Percentiles rank a stretch among this genome's conserved stretches.
Conservation (phyloP, 2,329 filamentous ascomycete species). For the Trichoderma sp. region DNA sequence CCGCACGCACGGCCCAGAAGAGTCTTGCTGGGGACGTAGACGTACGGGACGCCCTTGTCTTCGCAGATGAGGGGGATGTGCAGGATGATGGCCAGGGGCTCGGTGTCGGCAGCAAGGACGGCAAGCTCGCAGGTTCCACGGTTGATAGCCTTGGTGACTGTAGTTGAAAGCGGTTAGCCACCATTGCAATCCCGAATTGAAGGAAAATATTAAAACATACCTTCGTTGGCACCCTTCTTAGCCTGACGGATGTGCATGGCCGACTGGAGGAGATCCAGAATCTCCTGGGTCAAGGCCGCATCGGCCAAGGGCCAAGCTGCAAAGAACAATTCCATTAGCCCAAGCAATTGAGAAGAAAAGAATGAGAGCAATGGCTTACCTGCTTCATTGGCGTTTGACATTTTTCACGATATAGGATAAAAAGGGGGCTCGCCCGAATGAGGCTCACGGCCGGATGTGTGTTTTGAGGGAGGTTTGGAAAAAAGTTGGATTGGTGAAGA, state of each 20-base stretch:
- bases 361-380: slow-evolving; percentile 15
- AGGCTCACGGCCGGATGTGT: slow-evolving; percentile 57
- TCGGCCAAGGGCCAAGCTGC: slow-evolving; percentile 72
- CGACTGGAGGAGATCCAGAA: slow-evolving; percentile 80
- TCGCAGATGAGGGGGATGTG: slow-evolving; percentile 88
- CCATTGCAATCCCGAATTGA: not conserved
- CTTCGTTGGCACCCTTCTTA: slow-evolving; percentile 87
- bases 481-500: slow-evolving; percentile 15
- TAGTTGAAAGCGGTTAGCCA: slow-evolving; percentile 9
- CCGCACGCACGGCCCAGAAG: slow-evolving; percentile 87
- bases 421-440: slow-evolving; percentile 40
- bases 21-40: slow-evolving; percentile 76
- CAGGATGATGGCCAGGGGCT: slow-evolving; percentile 82
- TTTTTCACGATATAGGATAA: slow-evolving; percentile 22
- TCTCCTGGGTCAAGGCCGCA: slow-evolving; percentile 72
- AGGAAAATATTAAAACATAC: slow-evolving; percentile 32
- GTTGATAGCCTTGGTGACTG: slow-evolving; percentile 80
- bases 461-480: slow-evolving; percentile 19
- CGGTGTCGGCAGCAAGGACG: slow-evolving; percentile 85
- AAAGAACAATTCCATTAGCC: not conserved
- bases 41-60: slow-evolving; percentile 68
- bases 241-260: slow-evolving; percentile 67
- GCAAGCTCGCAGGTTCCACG: slow-evolving; percentile 88
- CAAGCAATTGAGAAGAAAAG: not conserved
- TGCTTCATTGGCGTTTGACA: slow-evolving; percentile 19